Percentiles rank a stretch among this genome's conserved stretches.
These are phyloP conservation scores for Hygrocybe punicea DNA, from an alignment of 768 basidiomycete genomes.

Conservation along the genomic window DNA sequence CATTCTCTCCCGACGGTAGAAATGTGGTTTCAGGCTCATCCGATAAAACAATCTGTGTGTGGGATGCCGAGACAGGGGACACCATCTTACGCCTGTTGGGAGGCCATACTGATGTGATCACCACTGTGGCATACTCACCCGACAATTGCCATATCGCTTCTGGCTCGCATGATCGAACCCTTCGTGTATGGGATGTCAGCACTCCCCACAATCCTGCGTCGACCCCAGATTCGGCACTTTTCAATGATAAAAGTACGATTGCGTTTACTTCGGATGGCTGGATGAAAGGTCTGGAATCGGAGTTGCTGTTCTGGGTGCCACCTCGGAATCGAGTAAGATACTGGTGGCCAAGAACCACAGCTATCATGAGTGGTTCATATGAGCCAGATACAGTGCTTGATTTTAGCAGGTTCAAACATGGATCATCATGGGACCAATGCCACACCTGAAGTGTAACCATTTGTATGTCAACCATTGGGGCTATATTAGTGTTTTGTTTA, in stretches of 20 bases:
- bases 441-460: too few species aligned
- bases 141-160: slow-evolving; percentile 18
- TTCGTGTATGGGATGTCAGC: slow-evolving; percentile 3
- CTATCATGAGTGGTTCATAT: not conserved
- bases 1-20: slow-evolving; percentile 26
- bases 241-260: too few species aligned
- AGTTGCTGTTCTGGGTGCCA: too few species aligned
- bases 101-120: slow-evolving; percentile 9
- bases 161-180: slow-evolving; percentile 7
- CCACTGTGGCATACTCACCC: slow-evolving; percentile 27
- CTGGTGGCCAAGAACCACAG: too few species aligned
- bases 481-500: too few species aligned
- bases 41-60: slow-evolving; percentile 53
- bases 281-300: too few species aligned
- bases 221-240: too few species aligned
- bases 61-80: slow-evolving; percentile 65
- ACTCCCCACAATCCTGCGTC: too few species aligned
- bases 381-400: not conserved
- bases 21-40: slow-evolving; percentile 20
- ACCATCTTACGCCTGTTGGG: not conserved
- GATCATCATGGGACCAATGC: not conserved
- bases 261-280: too few species aligned
- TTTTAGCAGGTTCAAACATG: not conserved
- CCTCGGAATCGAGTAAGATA: not conserved
- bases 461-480: too few species aligned